A percentile compares a stretch with the other conserved stretches of the same genome.
Conservation (phyloP, 495 filamentous ascomycete species). For the Xylaria bambusicola region DNA sequence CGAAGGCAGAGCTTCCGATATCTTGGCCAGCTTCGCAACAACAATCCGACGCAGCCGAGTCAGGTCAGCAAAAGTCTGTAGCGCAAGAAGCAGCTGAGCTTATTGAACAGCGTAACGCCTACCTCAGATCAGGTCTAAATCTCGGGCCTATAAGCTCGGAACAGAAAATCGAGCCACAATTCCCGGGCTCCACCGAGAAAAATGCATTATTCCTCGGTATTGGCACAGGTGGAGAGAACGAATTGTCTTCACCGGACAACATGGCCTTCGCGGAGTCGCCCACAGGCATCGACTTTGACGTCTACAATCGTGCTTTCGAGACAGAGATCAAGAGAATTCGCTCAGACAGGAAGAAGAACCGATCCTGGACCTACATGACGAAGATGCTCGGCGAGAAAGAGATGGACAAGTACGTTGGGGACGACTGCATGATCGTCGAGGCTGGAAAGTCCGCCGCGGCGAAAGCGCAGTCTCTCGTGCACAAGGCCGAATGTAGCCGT, state of each 20-base stretch:
- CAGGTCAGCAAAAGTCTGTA: constrained; percentile 31
- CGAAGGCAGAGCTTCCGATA: not conserved
- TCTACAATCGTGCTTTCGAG: constrained; percentile 86
- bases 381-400: constrained; percentile 30
- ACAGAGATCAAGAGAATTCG: constrained; percentile 76
- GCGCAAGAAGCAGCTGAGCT: constrained; percentile 43
- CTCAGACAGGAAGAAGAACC: constrained; percentile 26
- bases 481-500: constrained; percentile 14
- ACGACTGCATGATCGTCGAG: constrained; percentile 34
- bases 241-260: constrained; percentile 30
- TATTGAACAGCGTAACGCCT: constrained; percentile 39
- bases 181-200: constrained; percentile 63
- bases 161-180: constrained; percentile 58
- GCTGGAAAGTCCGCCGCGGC: constrained; percentile 21
- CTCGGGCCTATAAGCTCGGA: constrained; percentile 18
- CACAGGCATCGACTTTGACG: constrained; percentile 73
- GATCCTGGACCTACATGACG: constrained; percentile 34
- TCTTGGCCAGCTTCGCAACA: constrained; percentile 27
- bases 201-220: constrained; percentile 72
- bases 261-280: constrained; percentile 75
- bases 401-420: constrained; percentile 27
- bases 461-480: constrained; percentile 13
- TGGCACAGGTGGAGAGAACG: constrained; percentile 58
- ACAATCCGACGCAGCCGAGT: constrained; percentile 31
- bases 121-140: constrained; percentile 22